Conservation (phyloP, 2,329 filamentous ascomycete genomes). For the Chrysosphaeria jannelii region DNA sequence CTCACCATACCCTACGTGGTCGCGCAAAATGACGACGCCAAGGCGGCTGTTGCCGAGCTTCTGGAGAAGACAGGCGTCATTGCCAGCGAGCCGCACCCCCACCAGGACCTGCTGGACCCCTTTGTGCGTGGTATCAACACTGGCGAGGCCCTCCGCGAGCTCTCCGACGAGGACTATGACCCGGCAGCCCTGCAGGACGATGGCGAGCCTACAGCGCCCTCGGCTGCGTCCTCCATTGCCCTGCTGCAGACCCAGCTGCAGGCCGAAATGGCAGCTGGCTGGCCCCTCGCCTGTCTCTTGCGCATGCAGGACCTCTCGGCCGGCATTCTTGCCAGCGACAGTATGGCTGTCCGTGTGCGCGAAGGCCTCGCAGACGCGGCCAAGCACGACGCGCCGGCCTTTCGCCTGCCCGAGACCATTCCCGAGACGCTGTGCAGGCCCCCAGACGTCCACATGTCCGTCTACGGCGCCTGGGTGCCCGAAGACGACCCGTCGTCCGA, state of each 20-base stretch:
- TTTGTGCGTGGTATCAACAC: conserved; percentile 21
- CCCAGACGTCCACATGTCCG: conserved; percentile 80
- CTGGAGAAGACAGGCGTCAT: conserved; percentile 91
- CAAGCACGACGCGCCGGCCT: conserved; percentile 50
- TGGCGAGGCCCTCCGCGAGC: conserved; percentile 1
- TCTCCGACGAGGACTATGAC: conserved; percentile 1
- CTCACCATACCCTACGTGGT: conserved; percentile 85
- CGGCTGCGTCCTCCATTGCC: conserved; percentile 39
- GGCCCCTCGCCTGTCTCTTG: conserved; percentile 42
- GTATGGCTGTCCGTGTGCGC: no score
- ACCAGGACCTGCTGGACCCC: conserved; percentile 66
- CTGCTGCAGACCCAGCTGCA: conserved; percentile 69
- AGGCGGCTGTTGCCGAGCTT: conserved; percentile 43
- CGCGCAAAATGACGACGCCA: no score
- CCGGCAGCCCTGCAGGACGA: conserved; percentile 1
- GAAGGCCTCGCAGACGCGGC: conserved; percentile 24
- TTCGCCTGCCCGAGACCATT: conserved; percentile 47
- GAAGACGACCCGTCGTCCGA: conserved; percentile 14
- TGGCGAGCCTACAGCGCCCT: conserved; percentile 23
- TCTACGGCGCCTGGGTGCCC: conserved; percentile 21
- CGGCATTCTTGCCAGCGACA: conserved; percentile 25
- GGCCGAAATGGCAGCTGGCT: conserved; percentile 39
- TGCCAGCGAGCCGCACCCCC: conserved; percentile 56
- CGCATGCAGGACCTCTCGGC: conserved; percentile 34
- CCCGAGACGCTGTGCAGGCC: conserved; percentile 52